Conservation (phyloP, 2,329 filamentous ascomycete genomes). For the Exophiala phaeomuriformis region DNA sequence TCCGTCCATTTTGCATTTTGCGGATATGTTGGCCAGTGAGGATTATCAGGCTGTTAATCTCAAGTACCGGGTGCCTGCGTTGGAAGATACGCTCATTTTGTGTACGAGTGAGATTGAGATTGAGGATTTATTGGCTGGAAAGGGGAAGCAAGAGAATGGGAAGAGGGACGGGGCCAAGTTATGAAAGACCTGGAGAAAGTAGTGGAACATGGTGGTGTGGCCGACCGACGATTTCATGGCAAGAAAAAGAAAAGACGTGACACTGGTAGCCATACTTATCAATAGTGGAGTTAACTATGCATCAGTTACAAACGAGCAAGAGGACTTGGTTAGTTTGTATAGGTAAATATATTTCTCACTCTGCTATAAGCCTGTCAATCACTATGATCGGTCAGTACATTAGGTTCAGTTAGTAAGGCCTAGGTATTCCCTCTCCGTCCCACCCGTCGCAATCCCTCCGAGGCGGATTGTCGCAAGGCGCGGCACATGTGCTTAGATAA, state of each 20-base stretch:
- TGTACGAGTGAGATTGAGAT: slow-evolving; percentile 47
- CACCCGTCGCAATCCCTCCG: slow-evolving; percentile 6
- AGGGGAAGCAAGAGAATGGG: not conserved
- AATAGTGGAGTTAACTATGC: too few relatives aligned
- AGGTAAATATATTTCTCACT: too few relatives aligned
- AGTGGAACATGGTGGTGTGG: not conserved
- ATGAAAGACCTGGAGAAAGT: not conserved
- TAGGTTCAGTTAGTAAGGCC: too few relatives aligned
- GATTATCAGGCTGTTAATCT: slow-evolving; percentile 55
- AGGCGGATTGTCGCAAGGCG: not conserved
- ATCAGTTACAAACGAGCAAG: too few relatives aligned
- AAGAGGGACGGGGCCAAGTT: slow-evolving; percentile 28
- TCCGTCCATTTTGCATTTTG: slow-evolving; percentile 55
- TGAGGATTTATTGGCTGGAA: slow-evolving; percentile 25
- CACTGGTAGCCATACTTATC: too few relatives aligned
- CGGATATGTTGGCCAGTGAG: slow-evolving; percentile 51
- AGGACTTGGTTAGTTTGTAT: too few relatives aligned
- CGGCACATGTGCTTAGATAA: not conserved
- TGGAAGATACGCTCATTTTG: slow-evolving; percentile 48
- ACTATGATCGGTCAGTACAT: too few relatives aligned
- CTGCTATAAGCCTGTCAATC: too few relatives aligned
- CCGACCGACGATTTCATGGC: too few relatives aligned
- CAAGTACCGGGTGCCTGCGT: slow-evolving; percentile 43
- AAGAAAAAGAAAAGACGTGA: too few relatives aligned
- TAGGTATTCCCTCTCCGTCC: slow-evolving; percentile 5